Evolutionary conservation across 2,329 filamentous ascomycete species (phyloP).

Genomic region (Zasmidium citrigriseum): DNA sequence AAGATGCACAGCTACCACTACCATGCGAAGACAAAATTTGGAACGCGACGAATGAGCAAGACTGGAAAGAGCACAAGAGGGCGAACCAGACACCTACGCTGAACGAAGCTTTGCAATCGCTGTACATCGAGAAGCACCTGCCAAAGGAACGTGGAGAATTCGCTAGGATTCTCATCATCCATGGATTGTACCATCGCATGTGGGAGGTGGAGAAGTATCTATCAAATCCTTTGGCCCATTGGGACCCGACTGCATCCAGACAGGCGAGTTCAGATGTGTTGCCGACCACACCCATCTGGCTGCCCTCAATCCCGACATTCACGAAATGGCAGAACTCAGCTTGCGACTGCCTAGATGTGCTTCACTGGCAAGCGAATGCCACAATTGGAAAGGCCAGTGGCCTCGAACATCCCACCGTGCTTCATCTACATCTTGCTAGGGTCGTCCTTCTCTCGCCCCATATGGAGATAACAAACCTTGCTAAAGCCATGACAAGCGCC

Average conservation of each 20-base stretch:
- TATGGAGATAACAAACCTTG: conserved; percentile 47
- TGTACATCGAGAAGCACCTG: conserved; percentile 53
- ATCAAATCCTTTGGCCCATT: conserved; percentile 45
- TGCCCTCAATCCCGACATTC: conserved; percentile 50
- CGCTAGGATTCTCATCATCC: conserved; percentile 50
- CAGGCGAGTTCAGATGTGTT: conserved; percentile 20
- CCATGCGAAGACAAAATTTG: conserved; percentile 32
- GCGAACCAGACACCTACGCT: conserved; percentile 35
- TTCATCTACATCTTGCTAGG: conserved; percentile 58
- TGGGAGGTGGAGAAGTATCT: conserved; percentile 52
- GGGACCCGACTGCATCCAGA: conserved; percentile 27
- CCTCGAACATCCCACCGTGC: conserved; percentile 55
- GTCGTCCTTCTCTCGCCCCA: conserved; percentile 55
- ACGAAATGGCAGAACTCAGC: conserved; percentile 52
- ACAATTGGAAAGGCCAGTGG: conserved; percentile 52
- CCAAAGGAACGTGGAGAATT: conserved; percentile 50
- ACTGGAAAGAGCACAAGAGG: conserved; percentile 23
- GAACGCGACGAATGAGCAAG: conserved; percentile 22
- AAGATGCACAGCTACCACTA: conserved; percentile 23
- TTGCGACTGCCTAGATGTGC: conserved; percentile 54
- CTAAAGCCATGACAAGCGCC: conserved; percentile 36
- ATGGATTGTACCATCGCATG: conserved; percentile 52
- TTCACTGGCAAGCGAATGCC: conserved; percentile 61
- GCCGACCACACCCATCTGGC: conserved; percentile 39
- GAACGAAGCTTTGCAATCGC: conserved; percentile 44